Base-by-base conservation (phyloP, 2,329 filamentous ascomycete genomes). In the Beauveria sp. region DNA sequence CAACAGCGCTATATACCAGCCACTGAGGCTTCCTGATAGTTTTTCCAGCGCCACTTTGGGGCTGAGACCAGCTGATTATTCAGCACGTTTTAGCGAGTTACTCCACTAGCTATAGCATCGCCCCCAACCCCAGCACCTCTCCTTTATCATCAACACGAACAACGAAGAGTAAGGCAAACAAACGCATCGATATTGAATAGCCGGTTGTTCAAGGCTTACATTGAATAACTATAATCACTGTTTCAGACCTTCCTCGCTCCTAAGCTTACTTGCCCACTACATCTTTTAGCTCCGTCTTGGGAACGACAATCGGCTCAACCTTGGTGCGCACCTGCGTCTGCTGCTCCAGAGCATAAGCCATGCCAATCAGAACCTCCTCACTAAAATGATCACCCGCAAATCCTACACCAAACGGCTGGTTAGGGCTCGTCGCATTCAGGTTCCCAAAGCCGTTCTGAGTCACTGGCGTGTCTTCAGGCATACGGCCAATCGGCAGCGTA, bases 301-400 rank as follows among this genome's bases (percentile, higher is more conserved):
- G 74, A 34, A 66, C 57, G 1, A 74, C 63, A 42, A 69, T 68
- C 2, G 73, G 73, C 31, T 64, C 59, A 5, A 72, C 62, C 50
- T 66, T 66, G 8, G 67, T 56, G 16, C 73, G 67, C 2, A 68
- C 67, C 38, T 65, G 56, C 1, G 73, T 87, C 66, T 77, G 74
- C 74, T 88, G 85, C 75, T 90, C 87, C 71, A 84, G 89, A 2
- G 85, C 86, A 75, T 87, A 90, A 8, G 86, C 87, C 69, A 85
- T 79, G 1, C 83, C 83, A 62, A 89, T 83, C 64, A 90, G 68
- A 18, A 72, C 77, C 63, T 81, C 81, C 70, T 90, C 87, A 42
- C 77, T 81, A 74, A 83, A 89, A 51, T 77, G 77, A 1, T 70
- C 69, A 0, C 86, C 87, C 55, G 88, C 73, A 67, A 90, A 89